Evolutionary conservation across 345 rosid species (phyloP).

Genomic region (Gossypioides kirkii): DNA sequence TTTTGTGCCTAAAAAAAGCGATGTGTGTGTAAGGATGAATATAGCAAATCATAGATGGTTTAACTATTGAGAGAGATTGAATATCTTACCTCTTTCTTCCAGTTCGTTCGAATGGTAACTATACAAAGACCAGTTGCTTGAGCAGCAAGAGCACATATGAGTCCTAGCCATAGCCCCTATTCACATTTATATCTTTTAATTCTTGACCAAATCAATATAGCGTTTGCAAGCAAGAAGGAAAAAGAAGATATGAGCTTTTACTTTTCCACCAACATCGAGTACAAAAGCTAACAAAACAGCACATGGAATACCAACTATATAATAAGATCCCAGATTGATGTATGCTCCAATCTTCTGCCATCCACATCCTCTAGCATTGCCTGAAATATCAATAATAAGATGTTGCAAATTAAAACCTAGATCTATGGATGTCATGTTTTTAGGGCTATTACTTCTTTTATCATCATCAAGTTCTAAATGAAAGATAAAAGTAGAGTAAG

Average conservation of each 20-base stretch:
- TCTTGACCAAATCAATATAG: background rate
- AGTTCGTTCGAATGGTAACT: background rate
- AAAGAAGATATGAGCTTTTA: background rate
- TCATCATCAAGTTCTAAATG: no score
- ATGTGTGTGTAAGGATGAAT: background rate
- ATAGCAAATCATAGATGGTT: background rate
- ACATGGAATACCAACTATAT: slow-evolving; percentile 39
- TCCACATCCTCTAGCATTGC: slow-evolving; percentile 53
- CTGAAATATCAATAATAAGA: slow-evolving; percentile 12
- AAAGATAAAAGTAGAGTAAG: no score
- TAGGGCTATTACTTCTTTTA: no score
- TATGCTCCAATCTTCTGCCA: slow-evolving; percentile 46
- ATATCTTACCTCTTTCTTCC: background rate
- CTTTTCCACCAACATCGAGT: slow-evolving; percentile 9
- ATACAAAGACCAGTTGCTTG: background rate
- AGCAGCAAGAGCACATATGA: background rate
- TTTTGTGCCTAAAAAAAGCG: slow-evolving; percentile 26
- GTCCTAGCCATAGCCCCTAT: background rate
- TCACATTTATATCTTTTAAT: no score
- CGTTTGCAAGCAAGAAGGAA: background rate
- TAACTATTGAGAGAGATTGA: background rate
- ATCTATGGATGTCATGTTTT: no score
- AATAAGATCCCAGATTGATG: slow-evolving; percentile 43
- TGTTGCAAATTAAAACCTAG: no score
- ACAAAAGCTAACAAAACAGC: slow-evolving; percentile 40